Evolutionary conservation across 169 alveolate genomes (phyloP), one percentile per base, ranked within the genome.

Genomic region (Cryptosporidium ryanae): DNA sequence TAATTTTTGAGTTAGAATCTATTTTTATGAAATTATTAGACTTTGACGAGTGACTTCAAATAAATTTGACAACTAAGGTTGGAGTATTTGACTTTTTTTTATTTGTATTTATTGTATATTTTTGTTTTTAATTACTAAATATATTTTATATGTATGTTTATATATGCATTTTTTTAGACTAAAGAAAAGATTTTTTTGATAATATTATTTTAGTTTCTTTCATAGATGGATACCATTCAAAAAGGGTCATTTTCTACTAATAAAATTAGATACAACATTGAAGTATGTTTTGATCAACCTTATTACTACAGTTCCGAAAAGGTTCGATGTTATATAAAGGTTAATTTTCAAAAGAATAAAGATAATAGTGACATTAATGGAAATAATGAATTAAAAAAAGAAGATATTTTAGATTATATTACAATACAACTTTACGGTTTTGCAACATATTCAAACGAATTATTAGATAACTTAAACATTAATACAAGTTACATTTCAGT

Each of bases 251-350:
- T 38, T 38, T 38, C 10, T 29, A 23, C 23, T 7, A 29, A 29
- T 38, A 21, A 63, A 38, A 31, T 31, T 7, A 76, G 43, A 59
- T 76, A 76, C 59, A 59, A 52, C 7, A 59, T 76, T 7, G 59
- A 76, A 29, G 59, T 76, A 17, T 43, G 32, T 29, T 59, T 76
- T 48, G 87, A 76, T 34, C 87, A 76, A 44, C 87, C 87, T 21
- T 76, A 76, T 25, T 76, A 76, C 38, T 76, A 23, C 48, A 76
- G 87, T 61, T 76, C 87, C 12, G 87, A 76, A 25, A 76, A 61
- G 38, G 44, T 76, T 57, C n/a, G 63, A 59, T 55, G 68, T 44
- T 55, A n/a, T 54, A 8, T 76, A 61, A 76, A 55, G 46, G 38
- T 76, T 13, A 29, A 23, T 59, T 76, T 57, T 59, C 64, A 76